Conservation (phyloP, 2,329 filamentous ascomycete genomes). For the Lasiodiplodia citricola region DNA sequence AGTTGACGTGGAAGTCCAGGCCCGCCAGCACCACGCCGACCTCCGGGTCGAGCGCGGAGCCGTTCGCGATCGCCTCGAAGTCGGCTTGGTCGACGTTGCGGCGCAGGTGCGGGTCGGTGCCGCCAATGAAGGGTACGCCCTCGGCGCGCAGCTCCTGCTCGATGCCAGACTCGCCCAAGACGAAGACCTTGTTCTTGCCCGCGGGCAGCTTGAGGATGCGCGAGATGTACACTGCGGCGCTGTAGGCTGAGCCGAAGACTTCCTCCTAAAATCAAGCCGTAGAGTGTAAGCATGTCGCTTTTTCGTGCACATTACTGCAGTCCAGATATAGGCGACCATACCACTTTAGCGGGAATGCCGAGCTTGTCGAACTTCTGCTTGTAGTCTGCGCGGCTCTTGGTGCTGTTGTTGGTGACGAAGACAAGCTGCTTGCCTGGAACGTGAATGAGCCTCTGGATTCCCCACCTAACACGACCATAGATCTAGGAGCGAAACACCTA, state of each 20-base stretch:
- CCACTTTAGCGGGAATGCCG: constrained; percentile 76
- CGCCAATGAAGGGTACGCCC: constrained; percentile 79
- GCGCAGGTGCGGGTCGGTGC: constrained; percentile 78
- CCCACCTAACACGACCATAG: neutral
- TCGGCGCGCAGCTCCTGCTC: constrained; percentile 86
- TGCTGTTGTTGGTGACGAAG: constrained; percentile 99
- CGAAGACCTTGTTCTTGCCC: constrained; percentile 90
- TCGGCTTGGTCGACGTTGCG: constrained; percentile 82
- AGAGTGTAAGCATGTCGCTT: neutral
- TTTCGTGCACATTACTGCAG: neutral
- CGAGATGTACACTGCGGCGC: constrained; percentile 91
- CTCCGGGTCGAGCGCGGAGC: constrained; percentile 80
- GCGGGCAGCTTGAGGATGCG: constrained; percentile 82
- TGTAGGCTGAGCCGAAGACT: constrained; percentile 96
- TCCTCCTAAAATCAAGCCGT: constrained; percentile 66
- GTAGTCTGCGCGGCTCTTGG: constrained; percentile 92
- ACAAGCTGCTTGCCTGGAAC: constrained; percentile 81
- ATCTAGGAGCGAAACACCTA: constrained; percentile 44
- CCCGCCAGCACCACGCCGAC: constrained; percentile 90
- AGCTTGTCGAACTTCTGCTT: constrained; percentile 85
- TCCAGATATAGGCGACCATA: constrained; percentile 38
- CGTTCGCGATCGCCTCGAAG: constrained; percentile 74
- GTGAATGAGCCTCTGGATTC: neutral
- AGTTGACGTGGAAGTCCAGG: constrained; percentile 93
- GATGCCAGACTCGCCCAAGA: constrained; percentile 88